Evolutionary conservation across 2,329 filamentous ascomycete genomes (phyloP).

Genomic region (Lasiodiplodia gonubiensis): DNA sequence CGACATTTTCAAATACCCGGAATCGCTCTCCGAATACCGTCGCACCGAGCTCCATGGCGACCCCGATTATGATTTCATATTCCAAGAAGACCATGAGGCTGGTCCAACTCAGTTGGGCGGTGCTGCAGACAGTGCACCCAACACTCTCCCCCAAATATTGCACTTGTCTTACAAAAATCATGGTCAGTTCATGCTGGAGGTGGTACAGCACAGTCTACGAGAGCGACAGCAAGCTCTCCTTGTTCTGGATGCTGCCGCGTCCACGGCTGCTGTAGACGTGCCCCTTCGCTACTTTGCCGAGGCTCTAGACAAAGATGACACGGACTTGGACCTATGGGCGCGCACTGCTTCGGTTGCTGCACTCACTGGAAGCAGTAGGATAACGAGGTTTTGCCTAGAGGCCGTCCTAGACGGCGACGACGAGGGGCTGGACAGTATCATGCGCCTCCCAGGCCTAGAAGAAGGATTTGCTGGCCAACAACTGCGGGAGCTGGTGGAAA

Average conservation of each 20-base stretch:
- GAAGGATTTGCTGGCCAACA: conserved; percentile 60
- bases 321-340: conserved; percentile 68
- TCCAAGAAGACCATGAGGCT: conserved; percentile 46
- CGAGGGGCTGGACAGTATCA: conserved; percentile 58
- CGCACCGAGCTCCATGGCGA: conserved; percentile 64
- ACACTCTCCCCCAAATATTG: conserved; percentile 83
- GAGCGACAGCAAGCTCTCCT: conserved; percentile 43
- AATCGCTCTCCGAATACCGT: conserved; percentile 83
- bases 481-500: conserved; percentile 55
- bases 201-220: conserved; percentile 60
- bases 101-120: conserved; percentile 57
- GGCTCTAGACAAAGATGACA: conserved; percentile 68
- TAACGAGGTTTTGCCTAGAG: conserved; percentile 67
- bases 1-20: conserved; percentile 91
- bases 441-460: conserved; percentile 64
- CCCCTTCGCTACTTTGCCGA: conserved; percentile 62
- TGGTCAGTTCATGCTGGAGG: conserved; percentile 88
- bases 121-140: conserved; percentile 75
- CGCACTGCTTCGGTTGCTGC: conserved; percentile 63
- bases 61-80: conserved; percentile 49
- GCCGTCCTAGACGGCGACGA: conserved; percentile 67
- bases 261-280: conserved; percentile 45
- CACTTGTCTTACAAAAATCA: conserved; percentile 96
- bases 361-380: conserved; percentile 62
- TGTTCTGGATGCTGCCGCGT: conserved; percentile 38